phyloP scores from a whole-genome alignment of 2,329 filamentous ascomycete genomes.

The Penicillium sp. region DNA sequence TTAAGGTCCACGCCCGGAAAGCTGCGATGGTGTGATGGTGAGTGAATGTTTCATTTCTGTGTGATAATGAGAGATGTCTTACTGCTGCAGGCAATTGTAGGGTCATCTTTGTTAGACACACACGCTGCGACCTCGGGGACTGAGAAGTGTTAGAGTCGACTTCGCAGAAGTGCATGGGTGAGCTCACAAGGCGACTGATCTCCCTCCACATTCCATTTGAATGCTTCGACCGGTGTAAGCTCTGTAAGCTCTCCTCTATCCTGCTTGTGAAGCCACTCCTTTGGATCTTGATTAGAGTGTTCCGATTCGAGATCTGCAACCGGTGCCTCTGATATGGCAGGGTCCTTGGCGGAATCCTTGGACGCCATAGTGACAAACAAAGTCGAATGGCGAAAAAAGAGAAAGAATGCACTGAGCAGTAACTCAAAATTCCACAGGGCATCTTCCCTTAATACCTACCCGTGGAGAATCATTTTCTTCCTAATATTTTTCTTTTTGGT shows the following conservation, averaged over 20 bases:
- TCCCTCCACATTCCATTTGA: constrained; percentile 41
- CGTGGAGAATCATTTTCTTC: neutral
- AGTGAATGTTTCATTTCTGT: neutral
- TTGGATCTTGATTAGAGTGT: neutral
- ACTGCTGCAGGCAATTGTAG: constrained; percentile 36
- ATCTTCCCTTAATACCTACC: neutral
- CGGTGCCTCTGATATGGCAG: neutral
- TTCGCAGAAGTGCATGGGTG: neutral
- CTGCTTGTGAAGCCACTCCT: constrained; percentile 7
- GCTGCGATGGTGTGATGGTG: constrained; percentile 15
- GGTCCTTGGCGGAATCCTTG: neutral
- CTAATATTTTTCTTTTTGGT: neutral
- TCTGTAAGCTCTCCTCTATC: constrained; percentile 29
- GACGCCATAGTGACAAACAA: neutral
- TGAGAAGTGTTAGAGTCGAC: constrained; percentile 14
- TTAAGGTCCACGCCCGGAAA: constrained; percentile 33
- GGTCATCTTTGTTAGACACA: constrained; percentile 39
- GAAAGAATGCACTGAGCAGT: neutral
- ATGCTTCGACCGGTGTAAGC: constrained; percentile 38
- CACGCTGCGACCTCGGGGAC: constrained; percentile 42
- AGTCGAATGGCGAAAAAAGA: neutral
- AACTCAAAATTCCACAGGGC: too few species aligned
- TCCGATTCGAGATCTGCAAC: constrained; percentile 13
- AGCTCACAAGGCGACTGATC: constrained; percentile 41
- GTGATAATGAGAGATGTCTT: neutral